These are phyloP conservation scores for Stylonectria norvegica DNA, from an alignment of 2,329 filamentous ascomycete genomes.

Conservation along the genomic window DNA sequence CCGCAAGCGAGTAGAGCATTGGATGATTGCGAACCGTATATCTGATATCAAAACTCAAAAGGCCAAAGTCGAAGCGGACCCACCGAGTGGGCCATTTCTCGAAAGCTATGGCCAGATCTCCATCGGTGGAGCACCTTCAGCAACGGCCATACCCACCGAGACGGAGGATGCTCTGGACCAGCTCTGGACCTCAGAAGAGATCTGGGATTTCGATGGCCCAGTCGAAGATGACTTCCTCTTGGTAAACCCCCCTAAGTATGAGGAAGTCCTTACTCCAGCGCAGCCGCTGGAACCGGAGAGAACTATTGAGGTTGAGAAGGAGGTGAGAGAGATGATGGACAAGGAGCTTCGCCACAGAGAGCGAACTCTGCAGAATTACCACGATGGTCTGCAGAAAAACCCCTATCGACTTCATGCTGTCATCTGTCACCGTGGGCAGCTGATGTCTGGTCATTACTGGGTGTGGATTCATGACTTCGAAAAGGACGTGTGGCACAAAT, in stretches of 20 bases:
- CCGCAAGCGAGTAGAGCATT: constrained; percentile 63
- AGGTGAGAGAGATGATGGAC: constrained; percentile 43
- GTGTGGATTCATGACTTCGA: constrained; percentile 93
- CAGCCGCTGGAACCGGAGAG: constrained; percentile 9
- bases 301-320: constrained; percentile 21
- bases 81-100: constrained; percentile 27
- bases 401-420: constrained; percentile 86
- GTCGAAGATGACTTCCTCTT: constrained; percentile 36
- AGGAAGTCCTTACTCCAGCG: neutral
- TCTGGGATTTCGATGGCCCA: constrained; percentile 38
- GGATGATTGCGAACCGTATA: constrained; percentile 69
- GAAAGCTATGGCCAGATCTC: constrained; percentile 18
- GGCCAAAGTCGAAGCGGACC: constrained; percentile 25
- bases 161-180: neutral
- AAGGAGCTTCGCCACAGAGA: constrained; percentile 37
- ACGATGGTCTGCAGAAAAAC: constrained; percentile 56
- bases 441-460: constrained; percentile 86
- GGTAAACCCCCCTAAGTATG: constrained; percentile 18
- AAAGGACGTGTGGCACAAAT: constrained; percentile 79
- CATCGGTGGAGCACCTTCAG: neutral
- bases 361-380: constrained; percentile 24
- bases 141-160: constrained; percentile 5
- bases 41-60: constrained; percentile 47
- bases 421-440: constrained; percentile 80
- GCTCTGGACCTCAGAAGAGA: constrained; percentile 17